Percentiles rank a stretch among this genome's conserved stretches.
Evolutionary conservation across 768 basidiomycete species (phyloP).

Genomic region (Russula abietina): DNA sequence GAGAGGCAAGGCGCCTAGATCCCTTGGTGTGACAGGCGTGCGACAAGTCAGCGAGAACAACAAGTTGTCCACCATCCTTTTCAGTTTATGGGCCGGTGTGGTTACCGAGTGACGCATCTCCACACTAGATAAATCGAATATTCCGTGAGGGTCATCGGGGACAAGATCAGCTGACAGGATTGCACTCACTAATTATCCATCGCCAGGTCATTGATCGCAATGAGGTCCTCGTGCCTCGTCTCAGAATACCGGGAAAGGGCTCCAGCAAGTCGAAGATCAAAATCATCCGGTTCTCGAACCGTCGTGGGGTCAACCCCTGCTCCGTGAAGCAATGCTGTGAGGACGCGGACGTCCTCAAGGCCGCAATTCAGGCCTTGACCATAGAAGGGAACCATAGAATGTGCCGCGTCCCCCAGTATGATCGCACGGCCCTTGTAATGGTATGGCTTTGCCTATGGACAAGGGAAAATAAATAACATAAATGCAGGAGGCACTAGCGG

Average conservation of each 20-base stretch:
- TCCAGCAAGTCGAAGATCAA: conserved; percentile 53
- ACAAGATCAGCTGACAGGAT: conserved; percentile 21
- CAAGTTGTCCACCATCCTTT: conserved; percentile 72
- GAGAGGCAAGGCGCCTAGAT: conserved; percentile 37
- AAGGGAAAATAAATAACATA: conserved; percentile 1
- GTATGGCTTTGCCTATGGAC: conserved; percentile 68
- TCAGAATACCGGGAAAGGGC: conserved; percentile 77
- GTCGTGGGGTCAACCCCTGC: conserved; percentile 54
- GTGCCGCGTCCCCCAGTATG: conserved; percentile 90
- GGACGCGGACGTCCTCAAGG: conserved; percentile 91
- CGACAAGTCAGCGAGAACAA: conserved; percentile 56
- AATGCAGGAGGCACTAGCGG: conserved; percentile 1
- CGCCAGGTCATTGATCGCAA: conserved; percentile 87
- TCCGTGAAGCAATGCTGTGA: conserved; percentile 66
- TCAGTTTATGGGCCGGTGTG: conserved; percentile 70
- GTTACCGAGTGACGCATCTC: conserved; percentile 95
- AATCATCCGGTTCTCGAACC: conserved; percentile 31
- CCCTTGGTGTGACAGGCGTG: conserved; percentile 41
- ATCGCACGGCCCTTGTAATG: conserved; percentile 86
- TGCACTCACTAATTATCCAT: conserved; percentile 91
- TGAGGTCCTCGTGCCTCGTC: conserved; percentile 78
- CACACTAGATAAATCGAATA: conserved; percentile 45
- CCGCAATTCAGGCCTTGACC: conserved; percentile 98
- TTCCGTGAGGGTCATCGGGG: conserved; percentile 19
- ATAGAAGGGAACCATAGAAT: conserved; percentile 98